phyloP scores from a whole-genome alignment of 257 asterid species.

The Handroanthus guayacan region DNA sequence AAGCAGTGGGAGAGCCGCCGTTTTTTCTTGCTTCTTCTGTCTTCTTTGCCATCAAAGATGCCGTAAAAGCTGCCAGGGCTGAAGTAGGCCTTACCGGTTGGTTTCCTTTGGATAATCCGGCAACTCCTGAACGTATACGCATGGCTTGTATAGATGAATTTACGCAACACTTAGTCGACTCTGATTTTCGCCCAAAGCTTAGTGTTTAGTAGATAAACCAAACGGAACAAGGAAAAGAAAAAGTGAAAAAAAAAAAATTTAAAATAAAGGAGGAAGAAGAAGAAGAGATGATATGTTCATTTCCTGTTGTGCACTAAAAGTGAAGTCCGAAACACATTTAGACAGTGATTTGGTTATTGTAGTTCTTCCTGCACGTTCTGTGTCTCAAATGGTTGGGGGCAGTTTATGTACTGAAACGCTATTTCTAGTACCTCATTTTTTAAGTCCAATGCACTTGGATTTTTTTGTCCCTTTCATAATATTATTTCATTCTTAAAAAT shows the following conservation, averaged over 20 bases:
- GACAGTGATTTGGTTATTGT: background rate
- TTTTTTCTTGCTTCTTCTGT: slow-evolving; percentile 87
- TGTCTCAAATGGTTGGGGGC: background rate
- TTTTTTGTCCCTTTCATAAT: no score
- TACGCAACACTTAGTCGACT: slow-evolving; percentile 52
- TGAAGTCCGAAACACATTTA: background rate
- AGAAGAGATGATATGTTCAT: background rate
- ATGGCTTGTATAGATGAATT: slow-evolving; percentile 89
- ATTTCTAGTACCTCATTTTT: no score
- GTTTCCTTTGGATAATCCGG: slow-evolving; percentile 93
- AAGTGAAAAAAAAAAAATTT: background rate
- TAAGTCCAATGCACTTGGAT: no score
- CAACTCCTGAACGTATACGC: slow-evolving; percentile 96
- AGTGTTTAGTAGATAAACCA: slow-evolving; percentile 51
- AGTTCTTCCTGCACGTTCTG: background rate
- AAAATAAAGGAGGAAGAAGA: background rate
- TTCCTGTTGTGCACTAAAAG: background rate
- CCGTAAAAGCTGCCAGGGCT: slow-evolving; percentile 77
- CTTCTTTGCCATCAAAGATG: slow-evolving; percentile 88
- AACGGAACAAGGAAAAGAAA: background rate
- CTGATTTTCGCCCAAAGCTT: slow-evolving; percentile 70
- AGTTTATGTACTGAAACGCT: no score
- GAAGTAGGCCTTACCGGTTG: slow-evolving; percentile 74
- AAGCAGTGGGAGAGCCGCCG: slow-evolving; percentile 99
- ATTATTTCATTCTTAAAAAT: no score